Base-by-base conservation (phyloP, 352 stramenopile species). In the Phytophthora sp. region DNA sequence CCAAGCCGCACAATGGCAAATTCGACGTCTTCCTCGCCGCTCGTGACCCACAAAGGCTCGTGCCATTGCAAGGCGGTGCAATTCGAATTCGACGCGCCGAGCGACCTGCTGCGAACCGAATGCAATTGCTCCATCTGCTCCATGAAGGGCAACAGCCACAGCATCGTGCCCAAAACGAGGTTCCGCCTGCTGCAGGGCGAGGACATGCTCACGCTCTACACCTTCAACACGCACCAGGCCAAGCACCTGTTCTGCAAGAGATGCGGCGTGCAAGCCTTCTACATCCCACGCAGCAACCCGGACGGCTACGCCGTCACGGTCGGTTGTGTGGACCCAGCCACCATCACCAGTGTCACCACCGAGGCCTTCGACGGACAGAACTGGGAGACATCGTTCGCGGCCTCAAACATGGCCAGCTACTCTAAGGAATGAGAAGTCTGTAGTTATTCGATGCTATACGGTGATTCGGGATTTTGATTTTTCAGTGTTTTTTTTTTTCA, bases 61-160 rank as follows among this genome's bases (percentile, higher is more conserved):
- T 96, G 86, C 66, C 88, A 96, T 63, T 96, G 88, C 72, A 60
- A 71, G 38, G 62, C 66, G 15, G 82, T 96, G 30, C 55, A 66
- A 26, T 96, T 95, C 66, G 72, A 89, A 45, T 87, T 94, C 50
- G 67, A 88, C 11, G 88, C 75, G 21, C 54, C 82, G 5, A 53
- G 50, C 8, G 64, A 88, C 50, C 39, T 94, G 23, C 70, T 92
- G 27, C 71, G 75, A 3, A 88, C 73, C 31, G 76, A 88, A 42
- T 96, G 88, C 79, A 96, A 94, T 64, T 96, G 88, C 69, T 92
- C 83, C 30, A 87, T 95, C 42, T 96, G 86, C 69, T 37, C 48
- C 39, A 90, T 94, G 82, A 94, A 93, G 66, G 73, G 76, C 30
- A 95, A 94, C 69, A 59, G 66, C 23, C 86, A 95, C 66, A 72